These are phyloP conservation scores for Cenchrus purpureus DNA, from an alignment of 176 grass and related monocot genomes.

Conservation along the genomic window DNA sequence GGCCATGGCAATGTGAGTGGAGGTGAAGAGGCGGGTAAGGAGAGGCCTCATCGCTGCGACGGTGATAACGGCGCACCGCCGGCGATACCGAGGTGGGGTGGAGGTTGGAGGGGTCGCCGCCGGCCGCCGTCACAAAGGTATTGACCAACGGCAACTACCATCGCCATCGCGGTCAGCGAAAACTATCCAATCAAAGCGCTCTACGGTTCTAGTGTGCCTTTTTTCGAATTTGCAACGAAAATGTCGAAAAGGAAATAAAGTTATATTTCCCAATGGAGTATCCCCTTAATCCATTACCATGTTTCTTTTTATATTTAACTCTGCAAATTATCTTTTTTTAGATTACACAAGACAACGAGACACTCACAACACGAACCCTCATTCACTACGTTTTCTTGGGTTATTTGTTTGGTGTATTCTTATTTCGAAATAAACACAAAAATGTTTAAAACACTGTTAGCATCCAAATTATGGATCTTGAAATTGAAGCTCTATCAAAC, in stretches of 20 bases:
- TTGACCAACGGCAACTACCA: not conserved
- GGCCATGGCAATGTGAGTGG: slow-evolving; percentile 41
- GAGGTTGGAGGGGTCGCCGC: slow-evolving; percentile 13
- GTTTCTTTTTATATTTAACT: too few relatives aligned
- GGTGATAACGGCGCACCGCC: slow-evolving; percentile 24
- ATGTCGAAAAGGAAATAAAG: not conserved
- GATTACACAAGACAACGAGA: too few relatives aligned
- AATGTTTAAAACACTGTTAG: too few relatives aligned
- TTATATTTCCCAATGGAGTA: too few relatives aligned
- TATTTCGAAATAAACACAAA: too few relatives aligned
- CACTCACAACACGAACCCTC: too few relatives aligned
- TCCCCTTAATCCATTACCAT: too few relatives aligned
- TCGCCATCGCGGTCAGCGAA: not conserved
- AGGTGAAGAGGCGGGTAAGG: slow-evolving; percentile 43
- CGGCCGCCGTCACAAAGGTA: not conserved
- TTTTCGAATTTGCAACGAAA: not conserved
- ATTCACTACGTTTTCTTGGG: too few relatives aligned
- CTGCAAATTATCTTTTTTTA: too few relatives aligned
- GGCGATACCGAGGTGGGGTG: not conserved
- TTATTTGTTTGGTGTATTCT: too few relatives aligned
- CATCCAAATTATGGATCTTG: too few relatives aligned
- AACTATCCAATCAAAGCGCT: not conserved
- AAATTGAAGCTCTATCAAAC: too few relatives aligned
- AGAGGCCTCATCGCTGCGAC: slow-evolving; percentile 38
- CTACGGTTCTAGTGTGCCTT: not conserved